These are phyloP conservation scores for Backusella westeae DNA, from an alignment of 192 early-diverging fungal species.

Conservation along the genomic window DNA sequence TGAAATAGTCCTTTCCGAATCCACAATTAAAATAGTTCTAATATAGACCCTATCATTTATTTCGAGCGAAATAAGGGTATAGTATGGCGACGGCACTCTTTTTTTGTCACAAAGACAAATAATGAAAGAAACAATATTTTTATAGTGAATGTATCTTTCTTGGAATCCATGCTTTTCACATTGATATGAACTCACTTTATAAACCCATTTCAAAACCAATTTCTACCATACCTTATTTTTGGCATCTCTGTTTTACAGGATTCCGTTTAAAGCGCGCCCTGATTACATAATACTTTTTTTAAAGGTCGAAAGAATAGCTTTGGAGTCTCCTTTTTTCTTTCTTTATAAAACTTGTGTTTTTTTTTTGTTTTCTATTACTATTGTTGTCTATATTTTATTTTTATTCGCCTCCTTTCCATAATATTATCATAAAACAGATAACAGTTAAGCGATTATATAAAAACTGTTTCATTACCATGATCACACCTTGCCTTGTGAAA, in stretches of 20 bases:
- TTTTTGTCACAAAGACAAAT: too few species aligned
- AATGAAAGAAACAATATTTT: too few species aligned
- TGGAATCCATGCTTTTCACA: not conserved
- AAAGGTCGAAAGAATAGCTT: not conserved
- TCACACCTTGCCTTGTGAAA: not conserved
- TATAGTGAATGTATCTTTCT: not conserved
- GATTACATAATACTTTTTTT: not conserved
- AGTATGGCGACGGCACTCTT: too few species aligned
- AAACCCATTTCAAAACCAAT: not conserved
- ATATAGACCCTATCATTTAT: too few species aligned
- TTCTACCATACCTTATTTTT: not conserved
- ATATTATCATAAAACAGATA: not conserved
- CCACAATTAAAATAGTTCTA: not conserved
- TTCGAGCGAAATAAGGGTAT: too few species aligned
- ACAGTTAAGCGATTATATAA: not conserved
- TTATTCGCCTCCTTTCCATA: not conserved
- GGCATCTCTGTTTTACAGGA: not conserved
- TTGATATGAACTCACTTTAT: not conserved
- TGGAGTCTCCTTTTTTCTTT: not conserved
- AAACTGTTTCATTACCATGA: not conserved
- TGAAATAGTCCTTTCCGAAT: not conserved
- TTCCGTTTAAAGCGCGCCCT: not conserved
- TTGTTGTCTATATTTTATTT: not conserved
- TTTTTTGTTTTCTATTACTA: not conserved
- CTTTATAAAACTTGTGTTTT: not conserved